These are phyloP conservation scores for Solanum neorickii DNA, from an alignment of 257 asterid species.

Conservation along the genomic window DNA sequence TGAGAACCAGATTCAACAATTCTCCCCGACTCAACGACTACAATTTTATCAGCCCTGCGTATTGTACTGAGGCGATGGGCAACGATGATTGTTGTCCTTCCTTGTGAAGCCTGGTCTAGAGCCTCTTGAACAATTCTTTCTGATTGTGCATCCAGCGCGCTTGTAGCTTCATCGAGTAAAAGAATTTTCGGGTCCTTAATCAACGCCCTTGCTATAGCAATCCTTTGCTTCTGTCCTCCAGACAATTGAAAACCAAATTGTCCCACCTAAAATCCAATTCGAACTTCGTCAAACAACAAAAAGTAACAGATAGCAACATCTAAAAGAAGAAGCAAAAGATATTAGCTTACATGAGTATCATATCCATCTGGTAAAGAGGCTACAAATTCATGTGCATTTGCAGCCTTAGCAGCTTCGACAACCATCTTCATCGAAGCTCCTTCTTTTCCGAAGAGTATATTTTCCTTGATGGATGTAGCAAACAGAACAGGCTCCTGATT, in stretches of 20 bases:
- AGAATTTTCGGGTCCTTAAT: conserved; percentile 56
- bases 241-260: conserved; percentile 60
- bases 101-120: conserved; percentile 45
- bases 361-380: conserved; percentile 43
- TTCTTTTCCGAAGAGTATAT: conserved; percentile 58
- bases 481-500: conserved; percentile 74
- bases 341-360: conserved; percentile 43
- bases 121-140: conserved; percentile 62
- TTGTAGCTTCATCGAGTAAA: conserved; percentile 74
- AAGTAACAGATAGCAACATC: background rate
- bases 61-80: conserved; percentile 69
- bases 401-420: conserved; percentile 41
- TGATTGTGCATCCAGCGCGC: conserved; percentile 69
- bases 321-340: background rate
- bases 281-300: background rate
- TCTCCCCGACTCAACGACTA: conserved; percentile 44
- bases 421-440: conserved; percentile 48
- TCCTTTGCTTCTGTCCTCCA: conserved; percentile 77
- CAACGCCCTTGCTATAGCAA: conserved; percentile 71
- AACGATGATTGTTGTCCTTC: conserved; percentile 54
- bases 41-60: conserved; percentile 35
- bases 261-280: conserved; percentile 43
- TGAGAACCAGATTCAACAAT: conserved; percentile 63
- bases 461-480: conserved; percentile 61
- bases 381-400: conserved; percentile 71